A percentile compares a stretch with the other conserved stretches of the same genome.
Conservation (phyloP, 139 green algal species). For the Chlamydomonas asymmetrica region DNA sequence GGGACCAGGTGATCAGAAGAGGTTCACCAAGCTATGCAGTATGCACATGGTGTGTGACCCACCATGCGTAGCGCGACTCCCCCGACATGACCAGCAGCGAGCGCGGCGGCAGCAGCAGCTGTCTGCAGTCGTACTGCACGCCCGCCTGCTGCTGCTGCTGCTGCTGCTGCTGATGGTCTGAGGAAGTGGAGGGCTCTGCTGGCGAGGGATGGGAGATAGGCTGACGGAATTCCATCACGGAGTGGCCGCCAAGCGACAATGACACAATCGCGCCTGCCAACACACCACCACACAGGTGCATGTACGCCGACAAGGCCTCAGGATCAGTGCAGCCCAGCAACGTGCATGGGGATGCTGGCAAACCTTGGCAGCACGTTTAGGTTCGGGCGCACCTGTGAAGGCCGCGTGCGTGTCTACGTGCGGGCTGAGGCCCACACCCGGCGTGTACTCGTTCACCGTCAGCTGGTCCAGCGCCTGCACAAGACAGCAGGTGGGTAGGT, state of each 20-base stretch:
- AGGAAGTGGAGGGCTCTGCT: too few species aligned
- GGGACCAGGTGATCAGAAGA: too few species aligned
- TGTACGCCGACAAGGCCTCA: too few species aligned
- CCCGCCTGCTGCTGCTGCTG: constrained; percentile 2
- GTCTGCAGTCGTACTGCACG: neutral
- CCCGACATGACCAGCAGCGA: constrained; percentile 87
- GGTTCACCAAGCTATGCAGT: constrained; percentile 3
- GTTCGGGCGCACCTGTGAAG: constrained; percentile 78
- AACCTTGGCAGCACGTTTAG: too few species aligned
- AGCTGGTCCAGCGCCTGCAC: constrained; percentile 36
- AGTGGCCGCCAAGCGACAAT: constrained; percentile 73
- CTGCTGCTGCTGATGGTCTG: constrained; percentile 5
- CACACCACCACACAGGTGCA: too few species aligned
- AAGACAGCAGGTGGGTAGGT: too few species aligned
- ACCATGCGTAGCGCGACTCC: constrained; percentile 86
- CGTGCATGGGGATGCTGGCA: too few species aligned
- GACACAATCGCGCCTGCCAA: constrained; percentile 75
- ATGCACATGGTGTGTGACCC: neutral
- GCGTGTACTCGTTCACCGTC: constrained; percentile 94
- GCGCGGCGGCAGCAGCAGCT: constrained; percentile 76
- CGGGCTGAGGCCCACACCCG: constrained; percentile 86
- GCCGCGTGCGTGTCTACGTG: constrained; percentile 96
- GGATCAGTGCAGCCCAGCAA: too few species aligned
- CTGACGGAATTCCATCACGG: constrained; percentile 88
- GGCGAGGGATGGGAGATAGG: too few species aligned